These are phyloP conservation scores for Ramaria rubella DNA, from an alignment of 768 basidiomycete species.

Conservation along the genomic window DNA sequence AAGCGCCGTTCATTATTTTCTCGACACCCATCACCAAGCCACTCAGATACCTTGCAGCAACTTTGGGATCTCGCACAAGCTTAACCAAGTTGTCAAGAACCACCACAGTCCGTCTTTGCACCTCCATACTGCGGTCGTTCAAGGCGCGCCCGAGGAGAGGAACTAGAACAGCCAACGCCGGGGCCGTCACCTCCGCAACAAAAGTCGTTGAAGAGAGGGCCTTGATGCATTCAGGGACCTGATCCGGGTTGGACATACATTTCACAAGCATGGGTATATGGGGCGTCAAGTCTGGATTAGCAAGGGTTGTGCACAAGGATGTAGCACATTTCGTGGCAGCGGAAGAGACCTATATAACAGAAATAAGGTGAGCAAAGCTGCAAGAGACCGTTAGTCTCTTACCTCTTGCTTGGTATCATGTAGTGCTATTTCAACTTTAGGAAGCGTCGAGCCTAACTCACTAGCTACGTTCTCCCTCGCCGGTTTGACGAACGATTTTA, in stretches of 20 bases:
- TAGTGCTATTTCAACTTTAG: conserved; percentile 85
- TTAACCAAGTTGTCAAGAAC: conserved; percentile 97
- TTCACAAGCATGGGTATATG: conserved; percentile 88
- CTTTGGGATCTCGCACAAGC: conserved; percentile 84
- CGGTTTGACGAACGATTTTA: conserved; percentile 63
- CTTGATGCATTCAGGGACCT: conserved; percentile 91
- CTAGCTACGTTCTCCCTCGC: conserved; percentile 75
- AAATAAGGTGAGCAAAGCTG: neutral
- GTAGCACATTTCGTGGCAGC: conserved; percentile 88
- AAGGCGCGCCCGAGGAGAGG: conserved; percentile 86
- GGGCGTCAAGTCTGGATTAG: conserved; percentile 86
- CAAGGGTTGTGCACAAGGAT: conserved; percentile 80
- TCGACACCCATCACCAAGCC: conserved; percentile 85
- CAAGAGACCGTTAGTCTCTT: conserved; percentile 17
- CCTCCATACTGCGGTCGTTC: conserved; percentile 94
- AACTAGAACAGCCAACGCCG: conserved; percentile 93
- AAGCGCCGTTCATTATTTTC: conserved; percentile 82
- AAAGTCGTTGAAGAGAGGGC: conserved; percentile 92
- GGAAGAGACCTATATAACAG: conserved; percentile 57
- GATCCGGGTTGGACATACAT: conserved; percentile 87
- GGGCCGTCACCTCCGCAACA: conserved; percentile 93
- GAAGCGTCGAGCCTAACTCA: conserved; percentile 74
- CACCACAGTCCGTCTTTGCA: conserved; percentile 88
- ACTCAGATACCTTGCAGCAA: conserved; percentile 85
- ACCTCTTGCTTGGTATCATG: conserved; percentile 97